Percentiles rank a stretch among this genome's conserved stretches.
phyloP scores from a whole-genome alignment of 352 stramenopile genomes.

The Pythium phragmitis region DNA sequence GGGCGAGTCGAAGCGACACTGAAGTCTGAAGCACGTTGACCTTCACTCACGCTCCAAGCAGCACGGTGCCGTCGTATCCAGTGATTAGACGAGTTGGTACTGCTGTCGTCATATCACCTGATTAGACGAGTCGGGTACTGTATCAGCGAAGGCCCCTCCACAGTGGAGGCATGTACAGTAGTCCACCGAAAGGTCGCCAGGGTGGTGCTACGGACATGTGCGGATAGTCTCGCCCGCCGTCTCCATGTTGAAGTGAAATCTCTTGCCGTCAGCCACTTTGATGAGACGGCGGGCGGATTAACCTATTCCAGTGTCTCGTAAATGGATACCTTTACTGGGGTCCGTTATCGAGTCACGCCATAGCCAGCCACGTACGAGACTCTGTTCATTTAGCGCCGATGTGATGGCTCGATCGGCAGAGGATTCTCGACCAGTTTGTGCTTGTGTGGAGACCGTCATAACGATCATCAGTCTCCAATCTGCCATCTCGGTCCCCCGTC shows the following conservation, averaged over 20 bases:
- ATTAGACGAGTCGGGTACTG: background rate
- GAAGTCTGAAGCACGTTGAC: background rate
- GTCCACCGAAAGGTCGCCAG: no score
- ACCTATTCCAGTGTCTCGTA: no score
- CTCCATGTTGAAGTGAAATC: background rate
- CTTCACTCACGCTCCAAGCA: background rate
- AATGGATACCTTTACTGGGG: no score
- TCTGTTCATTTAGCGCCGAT: no score
- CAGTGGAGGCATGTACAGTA: no score
- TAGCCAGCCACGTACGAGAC: no score
- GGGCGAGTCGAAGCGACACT: no score
- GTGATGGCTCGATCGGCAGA: no score
- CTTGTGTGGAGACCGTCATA: background rate
- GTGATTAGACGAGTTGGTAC: conserved; percentile 11
- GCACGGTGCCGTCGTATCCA: background rate
- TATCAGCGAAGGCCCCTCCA: no score
- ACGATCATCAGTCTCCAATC: background rate
- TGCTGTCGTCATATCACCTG: conserved; percentile 4
- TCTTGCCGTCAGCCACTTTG: conserved; percentile 13
- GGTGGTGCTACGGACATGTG: no score
- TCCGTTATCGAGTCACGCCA: no score
- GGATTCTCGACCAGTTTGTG: no score
- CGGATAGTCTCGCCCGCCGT: background rate
- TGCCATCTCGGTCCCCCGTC: background rate
- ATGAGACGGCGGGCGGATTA: conserved; percentile 6